phyloP scores from a whole-genome alignment of 78 protist species.

The Goniomonas avonlea region DNA sequence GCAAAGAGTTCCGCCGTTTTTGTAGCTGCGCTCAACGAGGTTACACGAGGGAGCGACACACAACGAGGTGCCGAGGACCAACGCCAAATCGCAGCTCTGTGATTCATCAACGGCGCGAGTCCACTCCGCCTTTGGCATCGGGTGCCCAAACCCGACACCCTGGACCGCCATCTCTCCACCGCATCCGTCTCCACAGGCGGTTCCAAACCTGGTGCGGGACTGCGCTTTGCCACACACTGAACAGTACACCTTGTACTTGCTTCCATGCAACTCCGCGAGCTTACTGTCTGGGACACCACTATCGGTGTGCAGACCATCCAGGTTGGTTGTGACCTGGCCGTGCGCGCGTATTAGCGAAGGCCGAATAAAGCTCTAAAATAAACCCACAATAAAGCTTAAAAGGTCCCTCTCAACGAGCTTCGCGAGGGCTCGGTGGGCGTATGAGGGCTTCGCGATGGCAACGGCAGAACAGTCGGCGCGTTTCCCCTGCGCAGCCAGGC shows the following conservation, averaged over 20 bases:
- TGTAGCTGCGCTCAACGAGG: neutral
- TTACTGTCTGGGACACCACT: neutral
- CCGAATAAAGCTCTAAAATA: no score
- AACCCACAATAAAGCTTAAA: slow-evolving; percentile 13
- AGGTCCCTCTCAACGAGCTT: slow-evolving; percentile 7
- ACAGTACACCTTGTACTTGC: slow-evolving; percentile 27
- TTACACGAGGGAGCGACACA: slow-evolving; percentile 19
- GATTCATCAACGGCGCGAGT: neutral
- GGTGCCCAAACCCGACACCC: slow-evolving; percentile 15
- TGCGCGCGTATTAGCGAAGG: no score
- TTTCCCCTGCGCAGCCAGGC: slow-evolving; percentile 24
- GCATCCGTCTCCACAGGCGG: no score
- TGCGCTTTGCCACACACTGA: neutral
- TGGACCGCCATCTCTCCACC: no score
- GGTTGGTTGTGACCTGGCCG: slow-evolving; percentile 26
- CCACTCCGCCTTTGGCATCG: slow-evolving; percentile 11
- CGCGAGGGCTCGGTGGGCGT: slow-evolving; percentile 22
- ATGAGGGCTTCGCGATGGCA: slow-evolving; percentile 8
- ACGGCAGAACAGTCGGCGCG: neutral
- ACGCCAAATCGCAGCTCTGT: slow-evolving; percentile 24
- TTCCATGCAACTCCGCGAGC: slow-evolving; percentile 47
- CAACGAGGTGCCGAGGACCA: slow-evolving; percentile 33
- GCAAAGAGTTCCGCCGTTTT: neutral
- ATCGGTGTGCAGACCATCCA: slow-evolving; percentile 31
- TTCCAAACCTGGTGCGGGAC: no score